A percentile compares a stretch with the other conserved stretches of the same genome.
These are phyloP conservation scores for Penicillium samsonianum DNA, from an alignment of 495 filamentous ascomycete genomes.

Conservation along the genomic window DNA sequence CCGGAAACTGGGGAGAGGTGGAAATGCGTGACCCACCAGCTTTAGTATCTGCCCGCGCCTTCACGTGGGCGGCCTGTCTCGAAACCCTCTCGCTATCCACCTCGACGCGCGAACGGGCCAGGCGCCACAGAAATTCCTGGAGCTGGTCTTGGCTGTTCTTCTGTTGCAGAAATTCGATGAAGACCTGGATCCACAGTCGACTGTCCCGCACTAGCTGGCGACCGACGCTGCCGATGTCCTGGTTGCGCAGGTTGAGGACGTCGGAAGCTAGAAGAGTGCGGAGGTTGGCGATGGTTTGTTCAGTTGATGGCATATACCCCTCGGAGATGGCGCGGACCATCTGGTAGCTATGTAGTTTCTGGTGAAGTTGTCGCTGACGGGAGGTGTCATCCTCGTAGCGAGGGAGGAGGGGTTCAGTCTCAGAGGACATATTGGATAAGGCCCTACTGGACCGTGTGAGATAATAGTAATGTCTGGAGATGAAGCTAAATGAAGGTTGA, in stretches of 20 bases:
- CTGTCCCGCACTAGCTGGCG: conserved; percentile 69
- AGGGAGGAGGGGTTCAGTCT: conserved; percentile 77
- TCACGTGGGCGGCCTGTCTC: conserved; percentile 61
- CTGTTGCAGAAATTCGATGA: conserved; percentile 73
- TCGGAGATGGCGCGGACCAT: conserved; percentile 81
- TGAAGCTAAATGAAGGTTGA: background rate
- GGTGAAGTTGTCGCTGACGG: conserved; percentile 72
- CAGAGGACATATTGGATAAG: conserved; percentile 50
- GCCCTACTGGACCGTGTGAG: background rate
- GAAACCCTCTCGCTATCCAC: conserved; percentile 69
- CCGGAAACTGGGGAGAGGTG: background rate
- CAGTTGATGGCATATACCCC: conserved; percentile 90
- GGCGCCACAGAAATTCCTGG: conserved; percentile 88
- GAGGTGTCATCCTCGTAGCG: conserved; percentile 81
- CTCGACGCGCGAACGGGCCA: conserved; percentile 67
- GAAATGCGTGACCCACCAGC: conserved; percentile 58
- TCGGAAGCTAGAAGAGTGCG: conserved; percentile 77
- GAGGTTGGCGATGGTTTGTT: conserved; percentile 79
- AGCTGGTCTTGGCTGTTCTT: conserved; percentile 87
- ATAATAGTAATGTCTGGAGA: background rate
- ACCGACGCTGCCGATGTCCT: conserved; percentile 75
- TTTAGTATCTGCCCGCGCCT: conserved; percentile 71
- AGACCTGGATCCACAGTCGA: conserved; percentile 68
- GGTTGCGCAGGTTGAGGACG: conserved; percentile 73
- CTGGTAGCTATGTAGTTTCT: conserved; percentile 90